Evolutionary conservation across 805 yeast genomes (phyloP).

Genomic region (Alloascoidea africana): DNA sequence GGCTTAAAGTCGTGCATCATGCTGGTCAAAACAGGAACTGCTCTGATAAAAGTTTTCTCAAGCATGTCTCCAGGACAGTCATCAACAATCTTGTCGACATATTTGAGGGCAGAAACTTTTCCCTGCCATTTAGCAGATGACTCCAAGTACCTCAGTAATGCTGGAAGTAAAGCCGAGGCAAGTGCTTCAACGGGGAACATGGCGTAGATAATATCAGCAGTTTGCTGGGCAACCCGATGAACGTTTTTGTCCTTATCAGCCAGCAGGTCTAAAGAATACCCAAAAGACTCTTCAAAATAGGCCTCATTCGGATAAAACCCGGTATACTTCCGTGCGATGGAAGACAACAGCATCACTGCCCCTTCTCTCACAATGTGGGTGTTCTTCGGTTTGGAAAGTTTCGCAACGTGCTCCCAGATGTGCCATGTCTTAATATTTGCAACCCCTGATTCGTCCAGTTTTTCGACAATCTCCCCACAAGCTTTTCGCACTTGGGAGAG

Average conservation of each 20-base stretch:
- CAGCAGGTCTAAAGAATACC: conserved; percentile 50
- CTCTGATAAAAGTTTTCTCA: conserved; percentile 63
- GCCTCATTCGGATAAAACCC: conserved; percentile 61
- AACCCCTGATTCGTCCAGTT: conserved; percentile 30
- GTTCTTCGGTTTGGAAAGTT: conserved; percentile 61
- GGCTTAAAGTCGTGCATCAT: conserved; percentile 93
- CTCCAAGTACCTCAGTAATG: conserved; percentile 44
- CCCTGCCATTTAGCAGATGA: conserved; percentile 91
- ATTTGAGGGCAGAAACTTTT: conserved; percentile 63
- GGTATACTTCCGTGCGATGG: conserved; percentile 45
- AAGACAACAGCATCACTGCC: conserved; percentile 43
- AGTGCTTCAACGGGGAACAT: conserved; percentile 66
- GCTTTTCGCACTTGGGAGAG: conserved; percentile 40
- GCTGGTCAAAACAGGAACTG: conserved; percentile 78
- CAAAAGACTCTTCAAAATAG: conserved; percentile 47
- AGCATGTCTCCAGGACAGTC: conserved; percentile 76
- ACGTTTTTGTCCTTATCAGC: conserved; percentile 85
- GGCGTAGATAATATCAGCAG: conserved; percentile 55
- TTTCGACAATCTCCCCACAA: conserved; percentile 36
- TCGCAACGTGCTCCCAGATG: conserved; percentile 41
- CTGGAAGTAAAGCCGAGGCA: conserved; percentile 53
- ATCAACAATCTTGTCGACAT: conserved; percentile 59
- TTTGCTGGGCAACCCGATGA: conserved; percentile 71
- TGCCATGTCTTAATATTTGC: conserved; percentile 46
- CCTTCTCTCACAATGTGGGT: conserved; percentile 66